phyloP scores from a whole-genome alignment of 2,329 filamentous ascomycete genomes.

The Dothideomycetidae sp. region DNA sequence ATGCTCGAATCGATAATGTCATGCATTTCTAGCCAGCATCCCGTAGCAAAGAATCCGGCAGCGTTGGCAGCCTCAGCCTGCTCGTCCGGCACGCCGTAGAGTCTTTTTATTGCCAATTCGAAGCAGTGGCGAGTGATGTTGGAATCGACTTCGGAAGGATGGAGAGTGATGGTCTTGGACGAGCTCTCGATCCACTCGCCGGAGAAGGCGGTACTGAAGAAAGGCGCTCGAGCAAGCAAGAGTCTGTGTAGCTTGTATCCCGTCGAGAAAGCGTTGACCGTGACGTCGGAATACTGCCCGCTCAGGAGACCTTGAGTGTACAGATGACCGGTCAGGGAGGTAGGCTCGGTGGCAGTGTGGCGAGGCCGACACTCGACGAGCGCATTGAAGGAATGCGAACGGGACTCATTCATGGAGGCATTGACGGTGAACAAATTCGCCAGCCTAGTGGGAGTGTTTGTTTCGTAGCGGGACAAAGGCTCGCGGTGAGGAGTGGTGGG shows the following conservation, averaged over 20 bases:
- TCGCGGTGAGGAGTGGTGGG: slow-evolving; percentile 26
- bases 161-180: slow-evolving; percentile 37
- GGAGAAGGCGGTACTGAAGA: slow-evolving; percentile 40
- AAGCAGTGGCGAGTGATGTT: slow-evolving; percentile 40
- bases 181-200: slow-evolving; percentile 43
- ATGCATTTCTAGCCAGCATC: slow-evolving; percentile 45
- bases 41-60: slow-evolving; percentile 41
- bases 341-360: slow-evolving; percentile 11
- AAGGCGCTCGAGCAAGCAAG: slow-evolving; percentile 41
- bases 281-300: slow-evolving; percentile 41
- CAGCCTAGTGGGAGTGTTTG: slow-evolving; percentile 30
- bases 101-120: slow-evolving; percentile 39
- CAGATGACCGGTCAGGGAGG: slow-evolving; percentile 35
- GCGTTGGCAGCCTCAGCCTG: slow-evolving; percentile 38
- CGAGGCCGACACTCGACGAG: slow-evolving; percentile 6
- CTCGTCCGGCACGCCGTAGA: slow-evolving; percentile 37
- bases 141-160: slow-evolving; percentile 39
- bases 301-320: slow-evolving; percentile 37
- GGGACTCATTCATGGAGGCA: slow-evolving; percentile 23
- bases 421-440: slow-evolving; percentile 32
- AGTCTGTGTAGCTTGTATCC: slow-evolving; percentile 40
- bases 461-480: slow-evolving; percentile 22
- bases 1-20: slow-evolving; percentile 40
- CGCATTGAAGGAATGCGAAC: slow-evolving; percentile 28
- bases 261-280: slow-evolving; percentile 38